phyloP scores from a whole-genome alignment of 2,329 filamentous ascomycete species.

The Aspergillus sp. region DNA sequence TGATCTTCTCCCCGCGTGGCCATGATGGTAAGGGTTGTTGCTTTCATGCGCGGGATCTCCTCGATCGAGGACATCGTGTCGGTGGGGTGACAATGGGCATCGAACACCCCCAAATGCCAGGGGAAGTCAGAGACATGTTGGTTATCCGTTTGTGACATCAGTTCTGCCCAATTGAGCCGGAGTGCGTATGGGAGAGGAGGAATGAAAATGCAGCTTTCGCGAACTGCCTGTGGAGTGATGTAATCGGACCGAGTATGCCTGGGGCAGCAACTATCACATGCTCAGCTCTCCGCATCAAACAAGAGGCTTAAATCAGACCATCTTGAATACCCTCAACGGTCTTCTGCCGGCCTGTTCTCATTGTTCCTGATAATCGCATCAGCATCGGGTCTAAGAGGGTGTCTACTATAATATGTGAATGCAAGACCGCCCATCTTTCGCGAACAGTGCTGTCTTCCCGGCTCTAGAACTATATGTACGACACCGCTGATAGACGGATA shows the following conservation, averaged over 20 bases:
- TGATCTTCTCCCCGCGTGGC: constrained; percentile 62
- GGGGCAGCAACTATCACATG: constrained; percentile 8
- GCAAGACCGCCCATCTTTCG: not conserved
- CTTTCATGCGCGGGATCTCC: constrained; percentile 56
- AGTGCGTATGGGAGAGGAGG: not conserved
- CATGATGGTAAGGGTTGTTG: constrained; percentile 60
- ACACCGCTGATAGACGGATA: constrained; percentile 9
- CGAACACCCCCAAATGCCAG: constrained; percentile 62
- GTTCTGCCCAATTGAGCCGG: not conserved
- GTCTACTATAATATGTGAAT: not conserved
- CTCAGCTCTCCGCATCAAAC: constrained; percentile 2
- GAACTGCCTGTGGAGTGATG: constrained; percentile 1
- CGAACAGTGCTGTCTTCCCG: not conserved
- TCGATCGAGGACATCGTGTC: constrained; percentile 59
- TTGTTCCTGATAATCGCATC: no score
- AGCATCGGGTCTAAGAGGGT: no score
- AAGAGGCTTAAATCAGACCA: no score
- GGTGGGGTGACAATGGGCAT: constrained; percentile 66
- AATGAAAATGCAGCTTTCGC: not conserved
- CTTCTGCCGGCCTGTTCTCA: no score
- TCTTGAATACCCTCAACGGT: no score
- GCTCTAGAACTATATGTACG: not conserved
- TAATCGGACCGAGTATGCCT: constrained; percentile 6
- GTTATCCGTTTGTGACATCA: not conserved
- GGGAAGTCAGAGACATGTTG: constrained; percentile 45